phyloP scores from a whole-genome alignment of 1,284 basidiomycete species.

The Caloboletus firmus region DNA sequence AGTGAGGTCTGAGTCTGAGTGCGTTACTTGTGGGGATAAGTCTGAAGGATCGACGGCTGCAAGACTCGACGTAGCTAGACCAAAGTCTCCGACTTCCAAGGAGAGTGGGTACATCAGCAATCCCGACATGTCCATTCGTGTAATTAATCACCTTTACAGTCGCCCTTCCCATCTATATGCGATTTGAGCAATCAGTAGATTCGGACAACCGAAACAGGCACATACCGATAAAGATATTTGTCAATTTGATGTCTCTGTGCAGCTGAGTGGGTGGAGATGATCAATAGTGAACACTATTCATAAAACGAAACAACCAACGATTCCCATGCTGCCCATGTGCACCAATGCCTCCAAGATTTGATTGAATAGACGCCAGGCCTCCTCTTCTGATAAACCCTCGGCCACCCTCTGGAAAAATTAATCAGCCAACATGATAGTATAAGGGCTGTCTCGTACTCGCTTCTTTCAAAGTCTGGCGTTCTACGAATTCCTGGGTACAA shows the following conservation, averaged over 20 bases:
- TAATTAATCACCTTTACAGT: conserved; percentile 72
- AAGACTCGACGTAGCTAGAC: conserved; percentile 83
- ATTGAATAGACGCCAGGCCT: conserved; percentile 87
- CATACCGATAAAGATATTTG: conserved; percentile 88
- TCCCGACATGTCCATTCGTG: neutral
- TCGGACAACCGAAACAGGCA: neutral
- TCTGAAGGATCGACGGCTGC: conserved; percentile 72
- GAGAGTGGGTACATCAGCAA: neutral
- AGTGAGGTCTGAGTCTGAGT: conserved; percentile 67
- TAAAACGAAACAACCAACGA: conserved; percentile 44
- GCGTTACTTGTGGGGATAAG: conserved; percentile 46
- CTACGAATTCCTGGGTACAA: conserved; percentile 76
- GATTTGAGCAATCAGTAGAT: neutral
- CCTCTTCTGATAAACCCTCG: conserved; percentile 78
- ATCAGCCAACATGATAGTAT: neutral
- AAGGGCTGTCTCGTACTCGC: conserved; percentile 36
- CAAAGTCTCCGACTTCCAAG: conserved; percentile 82
- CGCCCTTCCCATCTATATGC: conserved; percentile 73
- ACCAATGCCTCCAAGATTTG: conserved; percentile 93
- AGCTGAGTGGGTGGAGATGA: conserved; percentile 42
- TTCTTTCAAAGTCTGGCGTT: conserved; percentile 80
- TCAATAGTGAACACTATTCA: neutral
- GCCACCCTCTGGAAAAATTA: conserved; percentile 60
- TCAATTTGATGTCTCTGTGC: conserved; percentile 91
- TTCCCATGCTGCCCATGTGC: conserved; percentile 86